Base-by-base conservation (phyloP, 331 rosid genomes). In the Quercus lobata region DNA sequence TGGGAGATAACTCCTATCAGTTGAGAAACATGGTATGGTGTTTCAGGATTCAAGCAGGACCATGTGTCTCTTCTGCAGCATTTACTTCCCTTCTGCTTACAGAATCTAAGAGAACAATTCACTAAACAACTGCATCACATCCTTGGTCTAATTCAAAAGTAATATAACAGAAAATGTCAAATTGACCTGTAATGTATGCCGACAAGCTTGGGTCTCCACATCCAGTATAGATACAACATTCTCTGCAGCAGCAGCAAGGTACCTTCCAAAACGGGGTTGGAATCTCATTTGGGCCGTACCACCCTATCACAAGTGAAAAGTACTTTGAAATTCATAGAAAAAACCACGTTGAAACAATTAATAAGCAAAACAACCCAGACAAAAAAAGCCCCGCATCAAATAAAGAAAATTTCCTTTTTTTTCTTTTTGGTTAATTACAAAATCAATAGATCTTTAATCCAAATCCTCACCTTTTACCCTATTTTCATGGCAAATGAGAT, bases 231-330 rank as follows among this genome's bases (percentile, higher is more conserved):
- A 91, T 63, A 96, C 98, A 41, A 91, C 85, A 29, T 91, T 96
- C 69, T 96, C 99, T 5, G 97, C 94, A 24, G 92, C 94, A 65
- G 99, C 97, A 66, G 98, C 98, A 16, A 96, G 92, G 76, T 82
- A 93, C 69, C 94, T 82, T 84, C 99, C 99, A 34, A 86, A 77
- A 68, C 92, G 97, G 76, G 99, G 97, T 85, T 96, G 99, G 80
- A 96, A 96, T 91, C 99, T 93, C 87, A 96, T 76, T 71, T 88
- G 94, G 63, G 89, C 81, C 71, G 92, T 90, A 55, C 97, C 98
- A 69, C 99, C 99, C 98, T 96, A 74, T 83, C 32, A 80, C 77
- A 54, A 65, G 76, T 57, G 17, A 70, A 72, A 57, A 71, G 52
- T 30, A 54, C 46, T 44, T 18, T 4, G 6, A 58, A 69, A 24